Evolutionary conservation across 495 filamentous ascomycete genomes (phyloP).

Genomic region (Aspergillus ellipticus): DNA sequence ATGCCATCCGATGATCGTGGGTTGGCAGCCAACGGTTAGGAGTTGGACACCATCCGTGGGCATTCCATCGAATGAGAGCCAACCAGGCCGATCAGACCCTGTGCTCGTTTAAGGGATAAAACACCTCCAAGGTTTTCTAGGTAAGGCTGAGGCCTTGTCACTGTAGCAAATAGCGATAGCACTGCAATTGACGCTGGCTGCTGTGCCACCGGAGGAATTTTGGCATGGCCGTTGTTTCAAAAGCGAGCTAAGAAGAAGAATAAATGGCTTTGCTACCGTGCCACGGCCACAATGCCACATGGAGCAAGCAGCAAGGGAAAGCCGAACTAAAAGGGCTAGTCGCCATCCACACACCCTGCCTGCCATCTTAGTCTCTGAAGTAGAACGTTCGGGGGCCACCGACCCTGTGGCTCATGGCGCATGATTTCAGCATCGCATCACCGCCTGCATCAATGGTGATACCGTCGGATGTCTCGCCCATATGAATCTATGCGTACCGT

Average conservation of each 20-base stretch:
- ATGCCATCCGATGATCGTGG: background rate
- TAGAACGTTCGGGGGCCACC: background rate
- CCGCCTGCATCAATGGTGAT: background rate
- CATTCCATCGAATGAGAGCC: background rate
- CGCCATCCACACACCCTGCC: background rate
- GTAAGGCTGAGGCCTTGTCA: background rate
- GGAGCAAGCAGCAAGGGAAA: conserved; percentile 1
- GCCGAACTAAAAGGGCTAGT: background rate
- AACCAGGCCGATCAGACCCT: background rate
- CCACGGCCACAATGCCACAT: background rate
- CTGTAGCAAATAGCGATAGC: background rate
- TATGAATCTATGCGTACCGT: too few species aligned
- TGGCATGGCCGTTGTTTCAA: background rate
- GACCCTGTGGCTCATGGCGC: background rate
- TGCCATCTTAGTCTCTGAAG: too few species aligned
- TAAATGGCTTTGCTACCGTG: background rate
- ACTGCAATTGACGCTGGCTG: background rate
- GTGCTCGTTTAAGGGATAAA: background rate
- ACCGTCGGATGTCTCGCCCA: background rate
- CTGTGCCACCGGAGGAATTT: background rate
- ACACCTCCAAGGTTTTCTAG: background rate
- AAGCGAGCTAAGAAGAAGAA: background rate
- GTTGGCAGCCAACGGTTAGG: background rate
- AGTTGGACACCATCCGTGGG: background rate
- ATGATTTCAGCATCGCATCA: background rate